phyloP scores from a whole-genome alignment of 2,329 filamentous ascomycete genomes.

The Alternaria sp. region DNA sequence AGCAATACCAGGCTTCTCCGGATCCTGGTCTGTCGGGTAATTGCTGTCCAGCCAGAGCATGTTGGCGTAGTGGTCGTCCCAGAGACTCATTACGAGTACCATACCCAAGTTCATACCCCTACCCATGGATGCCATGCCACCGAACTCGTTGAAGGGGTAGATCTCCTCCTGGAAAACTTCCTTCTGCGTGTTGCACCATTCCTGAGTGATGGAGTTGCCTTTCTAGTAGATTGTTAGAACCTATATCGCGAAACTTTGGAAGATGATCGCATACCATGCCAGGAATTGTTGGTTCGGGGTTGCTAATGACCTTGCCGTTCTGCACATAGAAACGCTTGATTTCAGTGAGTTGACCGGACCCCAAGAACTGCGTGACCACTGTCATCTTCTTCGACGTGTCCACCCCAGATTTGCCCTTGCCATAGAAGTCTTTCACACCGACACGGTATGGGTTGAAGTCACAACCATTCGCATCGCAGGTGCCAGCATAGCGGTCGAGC shows the following conservation, averaged over 20 bases:
- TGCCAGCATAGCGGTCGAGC: slow-evolving; percentile 66
- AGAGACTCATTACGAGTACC: slow-evolving; percentile 69
- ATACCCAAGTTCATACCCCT: slow-evolving; percentile 64
- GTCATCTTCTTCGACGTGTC: slow-evolving; percentile 53
- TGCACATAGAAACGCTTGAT: slow-evolving; percentile 61
- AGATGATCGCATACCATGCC: slow-evolving; percentile 47
- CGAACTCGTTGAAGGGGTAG: slow-evolving; percentile 63
- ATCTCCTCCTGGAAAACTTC: slow-evolving; percentile 40
- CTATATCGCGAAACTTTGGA: not conserved
- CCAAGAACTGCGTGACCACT: slow-evolving; percentile 61
- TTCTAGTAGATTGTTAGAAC: slow-evolving; percentile 9
- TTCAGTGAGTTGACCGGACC: slow-evolving; percentile 51
- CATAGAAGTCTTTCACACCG: slow-evolving; percentile 70
- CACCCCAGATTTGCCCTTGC: slow-evolving; percentile 57
- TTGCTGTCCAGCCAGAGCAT: slow-evolving; percentile 79
- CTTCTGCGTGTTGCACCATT: slow-evolving; percentile 43
- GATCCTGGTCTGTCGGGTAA: slow-evolving; percentile 60
- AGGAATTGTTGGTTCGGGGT: slow-evolving; percentile 53
- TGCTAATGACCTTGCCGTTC: slow-evolving; percentile 57
- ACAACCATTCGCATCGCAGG: slow-evolving; percentile 73
- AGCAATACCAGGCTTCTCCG: slow-evolving; percentile 39
- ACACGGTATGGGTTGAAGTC: slow-evolving; percentile 68
- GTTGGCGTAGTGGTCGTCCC: slow-evolving; percentile 71
- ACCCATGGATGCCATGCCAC: slow-evolving; percentile 66
- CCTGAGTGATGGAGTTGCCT: slow-evolving; percentile 40